These are phyloP conservation scores for Suillus subalutaceus DNA, from an alignment of 768 basidiomycete species.

Conservation along the genomic window DNA sequence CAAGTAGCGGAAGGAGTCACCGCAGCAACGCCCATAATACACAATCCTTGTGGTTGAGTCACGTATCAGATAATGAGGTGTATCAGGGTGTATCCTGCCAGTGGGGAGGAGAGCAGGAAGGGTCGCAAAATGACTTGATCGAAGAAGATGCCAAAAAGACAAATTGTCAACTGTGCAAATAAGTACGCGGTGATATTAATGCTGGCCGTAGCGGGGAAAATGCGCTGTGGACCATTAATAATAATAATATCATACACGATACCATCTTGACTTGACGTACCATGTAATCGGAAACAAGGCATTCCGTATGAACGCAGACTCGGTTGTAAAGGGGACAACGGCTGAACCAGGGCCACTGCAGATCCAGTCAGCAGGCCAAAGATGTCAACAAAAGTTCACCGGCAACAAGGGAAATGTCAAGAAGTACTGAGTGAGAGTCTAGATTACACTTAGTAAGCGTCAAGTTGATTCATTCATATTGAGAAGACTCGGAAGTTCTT, in stretches of 20 bases:
- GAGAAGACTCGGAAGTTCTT: neutral
- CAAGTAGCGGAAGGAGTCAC: neutral
- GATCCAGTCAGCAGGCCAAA: neutral
- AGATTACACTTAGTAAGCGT: neutral
- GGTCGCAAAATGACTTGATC: neutral
- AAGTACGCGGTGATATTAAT: neutral
- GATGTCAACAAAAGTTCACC: constrained; percentile 4
- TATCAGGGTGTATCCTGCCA: neutral
- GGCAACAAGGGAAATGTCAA: neutral
- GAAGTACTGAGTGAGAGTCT: neutral
- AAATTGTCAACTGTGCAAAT: constrained; percentile 8
- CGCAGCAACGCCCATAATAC: neutral
- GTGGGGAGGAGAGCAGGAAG: neutral
- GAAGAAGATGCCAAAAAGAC: constrained; percentile 1
- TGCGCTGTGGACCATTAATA: neutral
- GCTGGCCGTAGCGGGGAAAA: neutral
- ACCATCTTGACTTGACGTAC: neutral
- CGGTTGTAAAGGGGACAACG: neutral
- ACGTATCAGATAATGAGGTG: neutral
- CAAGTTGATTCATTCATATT: neutral
- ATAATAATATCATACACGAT: neutral
- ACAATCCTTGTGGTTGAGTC: neutral
- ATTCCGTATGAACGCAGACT: constrained; percentile 3
- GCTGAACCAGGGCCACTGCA: neutral
- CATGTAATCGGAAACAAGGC: constrained; percentile 2